These are phyloP conservation scores for Trichoderma erinaceum DNA, from an alignment of 495 filamentous ascomycete genomes.

Conservation along the genomic window DNA sequence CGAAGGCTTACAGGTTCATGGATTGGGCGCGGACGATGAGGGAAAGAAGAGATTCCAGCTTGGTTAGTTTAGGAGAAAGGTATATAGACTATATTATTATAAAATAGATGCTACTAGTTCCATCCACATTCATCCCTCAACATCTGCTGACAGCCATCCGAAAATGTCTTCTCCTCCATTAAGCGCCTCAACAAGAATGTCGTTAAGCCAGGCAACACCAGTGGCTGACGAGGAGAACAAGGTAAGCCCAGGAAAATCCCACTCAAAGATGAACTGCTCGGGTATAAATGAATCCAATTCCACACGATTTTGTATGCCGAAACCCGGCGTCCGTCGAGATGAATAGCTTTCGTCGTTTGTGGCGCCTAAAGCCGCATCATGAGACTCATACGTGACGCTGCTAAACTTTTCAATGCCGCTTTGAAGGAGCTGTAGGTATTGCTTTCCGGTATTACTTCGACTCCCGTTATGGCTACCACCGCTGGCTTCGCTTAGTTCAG, in stretches of 20 bases:
- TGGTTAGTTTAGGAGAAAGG: background rate
- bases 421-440: conserved; percentile 5
- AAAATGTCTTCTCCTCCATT: conserved; percentile 1
- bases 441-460: conserved; percentile 1
- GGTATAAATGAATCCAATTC: conserved; percentile 49
- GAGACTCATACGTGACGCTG: conserved; percentile 23
- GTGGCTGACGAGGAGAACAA: conserved; percentile 43
- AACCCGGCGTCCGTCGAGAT: background rate
- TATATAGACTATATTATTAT: background rate
- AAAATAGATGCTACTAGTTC: background rate
- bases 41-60: conserved; percentile 14
- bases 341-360: background rate
- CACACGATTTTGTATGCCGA: conserved; percentile 13
- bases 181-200: background rate
- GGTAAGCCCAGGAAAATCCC: conserved; percentile 50
- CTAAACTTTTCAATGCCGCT: conserved; percentile 16
- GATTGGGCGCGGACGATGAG: background rate
- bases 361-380: background rate
- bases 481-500: conserved; percentile 35
- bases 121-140: background rate
- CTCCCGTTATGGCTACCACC: conserved; percentile 36
- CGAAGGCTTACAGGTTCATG: conserved; percentile 20
- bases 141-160: background rate
- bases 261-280: conserved; percentile 47
- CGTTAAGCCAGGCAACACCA: background rate